phyloP scores from a whole-genome alignment of 2,329 filamentous ascomycete genomes.

The Eutypella sp. region DNA sequence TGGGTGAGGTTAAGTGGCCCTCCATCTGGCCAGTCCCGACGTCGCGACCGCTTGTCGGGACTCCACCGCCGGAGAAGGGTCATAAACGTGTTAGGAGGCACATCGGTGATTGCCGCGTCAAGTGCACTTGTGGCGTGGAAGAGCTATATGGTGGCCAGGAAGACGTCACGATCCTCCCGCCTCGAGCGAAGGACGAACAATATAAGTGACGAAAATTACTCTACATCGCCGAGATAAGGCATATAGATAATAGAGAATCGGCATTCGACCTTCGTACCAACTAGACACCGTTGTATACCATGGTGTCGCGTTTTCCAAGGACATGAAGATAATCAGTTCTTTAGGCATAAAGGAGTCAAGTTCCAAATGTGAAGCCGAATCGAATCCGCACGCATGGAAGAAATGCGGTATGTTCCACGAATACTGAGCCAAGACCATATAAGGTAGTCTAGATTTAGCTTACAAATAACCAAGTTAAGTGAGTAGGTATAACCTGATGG shows the following conservation, averaged over 20 bases:
- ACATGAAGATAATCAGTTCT: too few species aligned
- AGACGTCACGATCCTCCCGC: constrained; percentile 13
- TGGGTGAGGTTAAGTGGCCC: constrained; percentile 22
- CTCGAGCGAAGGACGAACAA: neutral
- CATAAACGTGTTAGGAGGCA: constrained; percentile 20
- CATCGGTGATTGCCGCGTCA: constrained; percentile 23
- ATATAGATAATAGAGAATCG: neutral
- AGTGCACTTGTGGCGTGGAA: constrained; percentile 23
- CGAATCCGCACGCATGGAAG: too few species aligned
- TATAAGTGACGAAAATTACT: neutral
- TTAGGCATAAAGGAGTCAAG: too few species aligned
- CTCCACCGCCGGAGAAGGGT: constrained; percentile 14
- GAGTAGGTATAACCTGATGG: too few species aligned
- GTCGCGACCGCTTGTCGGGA: constrained; percentile 25
- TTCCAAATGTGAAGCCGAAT: too few species aligned
- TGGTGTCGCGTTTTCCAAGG: too few species aligned
- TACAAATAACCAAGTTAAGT: too few species aligned
- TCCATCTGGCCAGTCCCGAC: constrained; percentile 27
- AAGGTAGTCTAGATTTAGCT: too few species aligned
- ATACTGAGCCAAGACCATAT: too few species aligned
- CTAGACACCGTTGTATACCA: too few species aligned
- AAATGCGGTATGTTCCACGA: too few species aligned
- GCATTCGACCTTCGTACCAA: too few species aligned
- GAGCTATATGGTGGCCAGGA: constrained; percentile 15
- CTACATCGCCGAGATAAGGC: neutral